phyloP scores from a whole-genome alignment of 2,329 filamentous ascomycete genomes.

The Immersiporthe knoxdaviesiana region DNA sequence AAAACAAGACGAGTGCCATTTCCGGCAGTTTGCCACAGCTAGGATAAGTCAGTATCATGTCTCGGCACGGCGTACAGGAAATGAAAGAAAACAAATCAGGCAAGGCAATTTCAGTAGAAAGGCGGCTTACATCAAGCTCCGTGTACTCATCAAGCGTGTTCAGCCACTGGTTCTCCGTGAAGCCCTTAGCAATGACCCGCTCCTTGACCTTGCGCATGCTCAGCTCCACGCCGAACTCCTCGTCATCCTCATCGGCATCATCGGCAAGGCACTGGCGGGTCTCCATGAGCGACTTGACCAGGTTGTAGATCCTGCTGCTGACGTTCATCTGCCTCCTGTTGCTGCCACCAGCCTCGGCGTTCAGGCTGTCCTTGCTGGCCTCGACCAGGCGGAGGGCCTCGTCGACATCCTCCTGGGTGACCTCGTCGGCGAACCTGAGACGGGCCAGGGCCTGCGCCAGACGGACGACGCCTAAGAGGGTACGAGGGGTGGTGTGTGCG shows the following conservation, averaged over 20 bases:
- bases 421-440: conserved; percentile 82
- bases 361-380: conserved; percentile 89
- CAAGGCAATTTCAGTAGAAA: background rate
- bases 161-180: conserved; percentile 91
- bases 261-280: conserved; percentile 83
- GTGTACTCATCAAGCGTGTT: conserved; percentile 88
- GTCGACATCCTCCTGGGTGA: conserved; percentile 91
- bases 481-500: conserved; percentile 91
- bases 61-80: too few species aligned
- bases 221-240: conserved; percentile 66
- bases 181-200: conserved; percentile 91
- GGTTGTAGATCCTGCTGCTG: conserved; percentile 90
- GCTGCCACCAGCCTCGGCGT: conserved; percentile 64
- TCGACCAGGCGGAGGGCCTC: conserved; percentile 90
- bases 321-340: conserved; percentile 73
- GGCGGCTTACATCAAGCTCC: conserved; percentile 77
- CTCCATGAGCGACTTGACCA: conserved; percentile 87
- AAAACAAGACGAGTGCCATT: conserved; percentile 74
- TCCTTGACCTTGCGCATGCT: conserved; percentile 88
- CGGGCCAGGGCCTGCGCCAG: conserved; percentile 92
- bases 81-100: background rate
- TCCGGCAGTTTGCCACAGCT: conserved; percentile 80
- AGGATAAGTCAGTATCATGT: conserved; percentile 42
- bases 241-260: conserved; percentile 58
- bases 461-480: conserved; percentile 88